A percentile compares a stretch with the other conserved stretches of the same genome.
Conservation (phyloP, 192 early-diverging fungal genomes). For the Backusella westeae region DNA sequence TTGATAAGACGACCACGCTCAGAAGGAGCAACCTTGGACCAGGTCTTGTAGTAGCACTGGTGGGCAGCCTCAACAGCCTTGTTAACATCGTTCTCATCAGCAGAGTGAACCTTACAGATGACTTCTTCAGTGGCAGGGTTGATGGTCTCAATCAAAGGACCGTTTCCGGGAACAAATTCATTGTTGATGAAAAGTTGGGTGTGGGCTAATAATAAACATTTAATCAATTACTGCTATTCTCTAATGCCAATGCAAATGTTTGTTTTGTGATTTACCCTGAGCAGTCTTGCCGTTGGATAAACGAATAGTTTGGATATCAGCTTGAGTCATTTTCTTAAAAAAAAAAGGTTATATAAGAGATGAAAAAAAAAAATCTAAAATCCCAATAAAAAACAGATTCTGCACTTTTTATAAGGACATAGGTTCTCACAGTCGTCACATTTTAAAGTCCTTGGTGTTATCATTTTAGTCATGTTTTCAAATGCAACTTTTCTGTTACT, state of each 20-base stretch:
- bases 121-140: slow-evolving; percentile 38
- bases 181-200: slow-evolving; percentile 44
- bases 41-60: slow-evolving; percentile 43
- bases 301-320: slow-evolving; percentile 34
- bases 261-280: slow-evolving; percentile 19
- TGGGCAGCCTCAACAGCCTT: slow-evolving; percentile 36
- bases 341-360: not conserved
- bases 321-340: slow-evolving; percentile 20
- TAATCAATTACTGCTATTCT: not conserved
- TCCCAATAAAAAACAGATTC: not conserved
- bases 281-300: slow-evolving; percentile 31
- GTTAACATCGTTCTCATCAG: slow-evolving; percentile 37
- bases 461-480: slow-evolving; percentile 8
- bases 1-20: slow-evolving; percentile 55
- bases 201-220: slow-evolving; percentile 23
- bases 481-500: not conserved
- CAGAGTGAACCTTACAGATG: slow-evolving; percentile 37
- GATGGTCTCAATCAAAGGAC: slow-evolving; percentile 37
- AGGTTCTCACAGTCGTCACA: slow-evolving; percentile 13
- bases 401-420: not conserved
- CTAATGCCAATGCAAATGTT: not conserved
- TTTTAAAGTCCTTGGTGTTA: slow-evolving; percentile 14
- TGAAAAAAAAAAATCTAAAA: slow-evolving; percentile 9
- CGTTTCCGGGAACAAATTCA: slow-evolving; percentile 39
- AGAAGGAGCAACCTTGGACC: slow-evolving; percentile 53